Percentiles rank a stretch among this genome's conserved stretches.
Evolutionary conservation across 192 early-diverging fungal genomes (phyloP).

Genomic region (Coemansia sp.): DNA sequence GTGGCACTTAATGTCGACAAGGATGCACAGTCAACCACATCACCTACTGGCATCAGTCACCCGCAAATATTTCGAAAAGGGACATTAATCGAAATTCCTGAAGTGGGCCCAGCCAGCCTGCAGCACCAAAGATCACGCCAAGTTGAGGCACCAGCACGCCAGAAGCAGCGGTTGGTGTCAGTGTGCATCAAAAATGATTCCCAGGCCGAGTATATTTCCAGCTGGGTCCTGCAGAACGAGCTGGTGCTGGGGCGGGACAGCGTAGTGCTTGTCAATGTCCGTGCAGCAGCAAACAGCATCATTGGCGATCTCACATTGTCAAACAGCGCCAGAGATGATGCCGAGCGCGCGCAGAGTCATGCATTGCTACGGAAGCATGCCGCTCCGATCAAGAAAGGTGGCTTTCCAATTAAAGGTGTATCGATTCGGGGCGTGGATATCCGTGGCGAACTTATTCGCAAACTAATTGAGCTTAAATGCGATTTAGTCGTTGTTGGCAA

Average conservation of each 20-base stretch:
- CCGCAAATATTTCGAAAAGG: slow-evolving; percentile 44
- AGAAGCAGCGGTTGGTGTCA: slow-evolving; percentile 33
- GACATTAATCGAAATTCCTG: slow-evolving; percentile 43
- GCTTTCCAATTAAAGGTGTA: slow-evolving; percentile 42
- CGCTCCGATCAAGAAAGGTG: slow-evolving; percentile 31
- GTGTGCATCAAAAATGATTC: slow-evolving; percentile 36
- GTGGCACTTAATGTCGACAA: slow-evolving; percentile 26
- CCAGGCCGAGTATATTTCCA: slow-evolving; percentile 22
- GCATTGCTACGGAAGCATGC: slow-evolving; percentile 34
- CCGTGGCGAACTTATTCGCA: slow-evolving; percentile 49
- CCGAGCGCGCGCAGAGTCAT: slow-evolving; percentile 35
- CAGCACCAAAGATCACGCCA: slow-evolving; percentile 11
- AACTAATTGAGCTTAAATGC: slow-evolving; percentile 48
- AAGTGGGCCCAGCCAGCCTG: slow-evolving; percentile 1
- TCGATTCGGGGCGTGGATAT: slow-evolving; percentile 49
- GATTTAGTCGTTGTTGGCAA: slow-evolving; percentile 35
- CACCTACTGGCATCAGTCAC: slow-evolving; percentile 55
- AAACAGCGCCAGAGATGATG: slow-evolving; percentile 30
- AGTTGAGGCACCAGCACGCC: slow-evolving; percentile 4
- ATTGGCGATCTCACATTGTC: slow-evolving; percentile 37
- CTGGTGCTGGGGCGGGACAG: slow-evolving; percentile 36
- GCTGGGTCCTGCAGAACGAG: slow-evolving; percentile 40
- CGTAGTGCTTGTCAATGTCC: slow-evolving; percentile 38
- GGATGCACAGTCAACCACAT: slow-evolving; percentile 36
- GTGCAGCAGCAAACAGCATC: slow-evolving; percentile 38